Evolutionary conservation across 768 basidiomycete species (phyloP).

Genomic region (Lactifluus rugatus): DNA sequence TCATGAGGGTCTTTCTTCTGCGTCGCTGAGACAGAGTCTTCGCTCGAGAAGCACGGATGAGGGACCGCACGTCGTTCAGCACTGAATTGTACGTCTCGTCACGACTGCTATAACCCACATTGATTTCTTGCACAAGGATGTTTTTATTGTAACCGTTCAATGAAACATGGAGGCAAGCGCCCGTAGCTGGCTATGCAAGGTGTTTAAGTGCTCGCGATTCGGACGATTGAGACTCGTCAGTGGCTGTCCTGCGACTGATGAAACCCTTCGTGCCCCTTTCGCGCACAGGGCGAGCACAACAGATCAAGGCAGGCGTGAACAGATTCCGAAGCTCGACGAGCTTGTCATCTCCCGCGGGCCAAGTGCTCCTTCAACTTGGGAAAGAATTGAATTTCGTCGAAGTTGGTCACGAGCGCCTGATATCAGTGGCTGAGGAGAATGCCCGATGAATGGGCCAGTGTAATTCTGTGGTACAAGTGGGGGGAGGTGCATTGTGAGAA

Average conservation of each 20-base stretch:
- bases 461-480: not conserved
- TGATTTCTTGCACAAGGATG: slow-evolving; percentile 47
- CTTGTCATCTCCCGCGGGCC: slow-evolving; percentile 28
- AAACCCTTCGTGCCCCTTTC: slow-evolving; percentile 36
- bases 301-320: slow-evolving; percentile 89
- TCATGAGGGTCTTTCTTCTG: too few species aligned
- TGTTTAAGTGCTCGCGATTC: slow-evolving; percentile 54
- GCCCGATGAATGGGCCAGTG: not conserved
- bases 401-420: too few species aligned
- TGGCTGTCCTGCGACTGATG: slow-evolving; percentile 18
- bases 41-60: too few species aligned
- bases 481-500: slow-evolving; percentile 12
- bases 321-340: slow-evolving; percentile 92
- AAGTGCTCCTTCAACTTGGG: too few species aligned
- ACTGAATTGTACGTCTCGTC: too few species aligned
- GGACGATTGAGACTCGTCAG: slow-evolving; percentile 30
- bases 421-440: slow-evolving; percentile 16
- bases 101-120: too few species aligned
- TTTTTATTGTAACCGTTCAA: not conserved
- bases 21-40: too few species aligned
- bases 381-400: too few species aligned
- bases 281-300: slow-evolving; percentile 70
- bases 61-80: too few species aligned
- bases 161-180: slow-evolving; percentile 43
- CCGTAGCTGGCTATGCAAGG: slow-evolving; percentile 83